Evolutionary conservation across 345 rosid species (phyloP).

Genomic region (Gossypium anomalum): DNA sequence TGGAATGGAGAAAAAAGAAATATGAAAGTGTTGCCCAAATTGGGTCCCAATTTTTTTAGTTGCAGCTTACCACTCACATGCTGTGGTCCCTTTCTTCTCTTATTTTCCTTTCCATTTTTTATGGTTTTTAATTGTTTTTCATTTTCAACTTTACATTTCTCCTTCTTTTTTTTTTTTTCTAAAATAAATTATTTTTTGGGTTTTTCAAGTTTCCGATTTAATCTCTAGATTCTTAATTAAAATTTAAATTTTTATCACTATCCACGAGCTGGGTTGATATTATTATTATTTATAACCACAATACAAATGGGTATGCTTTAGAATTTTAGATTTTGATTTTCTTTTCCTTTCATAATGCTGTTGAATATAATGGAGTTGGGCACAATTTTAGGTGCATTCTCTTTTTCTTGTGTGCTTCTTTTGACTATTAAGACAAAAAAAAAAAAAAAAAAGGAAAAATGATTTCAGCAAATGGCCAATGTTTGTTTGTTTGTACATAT

Average conservation of each 20-base stretch:
- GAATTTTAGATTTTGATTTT: too few relatives aligned
- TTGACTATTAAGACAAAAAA: not conserved
- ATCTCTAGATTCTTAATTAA: too few relatives aligned
- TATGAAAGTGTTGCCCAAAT: conserved; percentile 12
- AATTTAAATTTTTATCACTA: too few relatives aligned
- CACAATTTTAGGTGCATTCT: not conserved
- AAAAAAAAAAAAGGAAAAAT: not conserved
- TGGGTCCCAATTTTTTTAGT: conserved; percentile 38
- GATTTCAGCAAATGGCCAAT: not conserved
- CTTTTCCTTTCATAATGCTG: not conserved
- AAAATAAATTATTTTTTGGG: not conserved
- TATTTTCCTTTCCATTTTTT: not conserved
- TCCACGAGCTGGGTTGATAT: too few relatives aligned
- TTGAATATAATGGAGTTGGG: not conserved
- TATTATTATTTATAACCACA: too few relatives aligned
- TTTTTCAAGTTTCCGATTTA: too few relatives aligned
- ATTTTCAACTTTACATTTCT: not conserved
- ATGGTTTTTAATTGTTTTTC: too few relatives aligned
- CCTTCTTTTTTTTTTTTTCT: too few relatives aligned
- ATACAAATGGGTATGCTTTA: not conserved
- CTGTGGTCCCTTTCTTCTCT: conserved; percentile 16
- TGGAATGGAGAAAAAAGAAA: conserved; percentile 20
- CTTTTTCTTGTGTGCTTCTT: not conserved
- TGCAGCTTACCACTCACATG: conserved; percentile 32
- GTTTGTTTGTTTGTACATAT: not conserved